Evolutionary conservation across 768 basidiomycete genomes (phyloP).

Genomic region (Lactarius quietus): DNA sequence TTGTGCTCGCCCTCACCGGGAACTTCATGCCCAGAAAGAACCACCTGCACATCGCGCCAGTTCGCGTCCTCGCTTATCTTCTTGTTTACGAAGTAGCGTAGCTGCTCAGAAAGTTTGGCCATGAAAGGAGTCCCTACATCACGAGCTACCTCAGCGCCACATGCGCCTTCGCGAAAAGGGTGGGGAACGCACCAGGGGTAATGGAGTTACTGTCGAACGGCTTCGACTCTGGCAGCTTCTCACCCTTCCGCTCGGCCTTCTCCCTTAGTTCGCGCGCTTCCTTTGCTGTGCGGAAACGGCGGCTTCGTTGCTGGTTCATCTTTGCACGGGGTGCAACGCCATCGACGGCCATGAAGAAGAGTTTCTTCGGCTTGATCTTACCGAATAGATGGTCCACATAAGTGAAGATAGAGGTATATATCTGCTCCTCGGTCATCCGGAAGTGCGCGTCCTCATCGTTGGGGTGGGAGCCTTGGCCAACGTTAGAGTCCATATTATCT

Average conservation of each 20-base stretch:
- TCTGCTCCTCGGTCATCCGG: constrained; percentile 93
- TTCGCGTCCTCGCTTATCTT: constrained; percentile 96
- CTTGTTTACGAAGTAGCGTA: constrained; percentile 96
- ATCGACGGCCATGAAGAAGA: constrained; percentile 99
- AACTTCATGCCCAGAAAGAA: constrained; percentile 95
- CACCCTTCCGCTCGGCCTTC: constrained; percentile 85
- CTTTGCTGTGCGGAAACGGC: constrained; percentile 91
- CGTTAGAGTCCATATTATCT: background rate
- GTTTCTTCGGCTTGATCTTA: constrained; percentile 95
- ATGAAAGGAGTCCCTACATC: constrained; percentile 87
- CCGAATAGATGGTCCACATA: constrained; percentile 97
- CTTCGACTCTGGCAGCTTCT: constrained; percentile 88
- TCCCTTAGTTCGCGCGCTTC: constrained; percentile 85
- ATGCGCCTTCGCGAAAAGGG: background rate
- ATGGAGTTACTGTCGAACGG: constrained; percentile 99
- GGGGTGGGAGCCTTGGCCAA: constrained; percentile 75
- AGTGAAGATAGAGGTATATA: constrained; percentile 93
- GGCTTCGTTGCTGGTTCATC: constrained; percentile 97
- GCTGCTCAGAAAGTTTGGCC: constrained; percentile 84
- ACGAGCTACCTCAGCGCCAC: constrained; percentile 6
- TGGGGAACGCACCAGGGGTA: constrained; percentile 74
- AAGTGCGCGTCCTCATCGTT: constrained; percentile 96
- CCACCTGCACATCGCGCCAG: constrained; percentile 89
- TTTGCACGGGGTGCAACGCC: constrained; percentile 97
- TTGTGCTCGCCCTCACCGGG: constrained; percentile 99